These are phyloP conservation scores for Aspergillus egyptiacus DNA, from an alignment of 495 filamentous ascomycete genomes.

Conservation along the genomic window DNA sequence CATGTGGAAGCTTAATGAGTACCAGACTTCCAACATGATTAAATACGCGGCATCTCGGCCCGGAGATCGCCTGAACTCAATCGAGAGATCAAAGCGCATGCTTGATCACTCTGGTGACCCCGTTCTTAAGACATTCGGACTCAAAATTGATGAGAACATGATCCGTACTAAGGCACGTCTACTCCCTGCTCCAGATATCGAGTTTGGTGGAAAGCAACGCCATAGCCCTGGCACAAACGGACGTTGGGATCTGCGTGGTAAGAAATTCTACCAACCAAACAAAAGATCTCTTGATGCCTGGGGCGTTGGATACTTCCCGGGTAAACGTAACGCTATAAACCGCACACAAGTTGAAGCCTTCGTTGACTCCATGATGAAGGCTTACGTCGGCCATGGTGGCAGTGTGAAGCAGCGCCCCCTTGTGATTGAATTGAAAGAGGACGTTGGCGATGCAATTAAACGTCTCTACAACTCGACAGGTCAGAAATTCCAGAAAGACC, in stretches of 20 bases:
- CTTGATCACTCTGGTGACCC: constrained; percentile 65
- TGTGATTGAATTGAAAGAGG: constrained; percentile 29
- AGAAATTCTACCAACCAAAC: constrained; percentile 65
- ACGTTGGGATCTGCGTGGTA: constrained; percentile 79
- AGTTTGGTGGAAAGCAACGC: constrained; percentile 49
- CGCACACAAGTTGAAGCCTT: constrained; percentile 49
- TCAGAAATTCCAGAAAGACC: constrained; percentile 36
- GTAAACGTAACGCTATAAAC: constrained; percentile 35
- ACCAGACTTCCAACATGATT: constrained; percentile 73
- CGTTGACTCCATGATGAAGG: constrained; percentile 50
- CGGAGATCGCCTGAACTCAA: constrained; percentile 50
- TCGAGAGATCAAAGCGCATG: constrained; percentile 57
- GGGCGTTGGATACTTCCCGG: constrained; percentile 57
- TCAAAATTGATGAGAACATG: constrained; percentile 59
- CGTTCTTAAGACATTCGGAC: constrained; percentile 59
- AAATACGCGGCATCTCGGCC: constrained; percentile 72
- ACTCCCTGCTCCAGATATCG: constrained; percentile 61
- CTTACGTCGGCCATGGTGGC: constrained; percentile 69
- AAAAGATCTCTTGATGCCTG: constrained; percentile 55
- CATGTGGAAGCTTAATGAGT: constrained; percentile 66
- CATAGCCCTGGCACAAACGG: constrained; percentile 54
- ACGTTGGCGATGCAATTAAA: constrained; percentile 48
- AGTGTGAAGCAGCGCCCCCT: constrained; percentile 37
- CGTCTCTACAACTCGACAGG: constrained; percentile 46
- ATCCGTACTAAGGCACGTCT: constrained; percentile 62